Conservation (phyloP, 495 filamentous ascomycete species). For the Penicillium fimorum region DNA sequence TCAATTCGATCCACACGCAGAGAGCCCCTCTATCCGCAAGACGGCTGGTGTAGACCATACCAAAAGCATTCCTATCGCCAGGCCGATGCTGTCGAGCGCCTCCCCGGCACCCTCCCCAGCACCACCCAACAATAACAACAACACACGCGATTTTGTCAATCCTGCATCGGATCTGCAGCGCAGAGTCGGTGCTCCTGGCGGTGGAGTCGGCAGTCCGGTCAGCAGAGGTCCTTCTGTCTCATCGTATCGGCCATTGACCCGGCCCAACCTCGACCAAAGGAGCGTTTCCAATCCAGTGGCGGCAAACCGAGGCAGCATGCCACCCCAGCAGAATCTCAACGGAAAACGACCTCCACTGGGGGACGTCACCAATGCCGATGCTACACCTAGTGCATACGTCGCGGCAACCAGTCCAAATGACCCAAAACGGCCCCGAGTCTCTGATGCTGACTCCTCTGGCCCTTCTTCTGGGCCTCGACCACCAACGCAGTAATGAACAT, state of each 20-base stretch:
- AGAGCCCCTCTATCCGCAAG: slow-evolving; percentile 84
- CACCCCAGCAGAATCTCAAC: slow-evolving; percentile 34
- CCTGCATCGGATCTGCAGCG: slow-evolving; percentile 66
- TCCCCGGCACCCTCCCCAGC: slow-evolving; percentile 24
- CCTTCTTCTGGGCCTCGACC: slow-evolving; percentile 16
- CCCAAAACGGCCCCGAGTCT: slow-evolving; percentile 36
- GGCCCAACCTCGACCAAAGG: slow-evolving; percentile 37
- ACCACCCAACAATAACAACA: slow-evolving; percentile 16
- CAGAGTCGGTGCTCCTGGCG: slow-evolving; percentile 69
- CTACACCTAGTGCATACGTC: slow-evolving; percentile 20
- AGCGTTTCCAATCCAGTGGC: slow-evolving; percentile 20
- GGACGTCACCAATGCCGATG: slow-evolving; percentile 52
- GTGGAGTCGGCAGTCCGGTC: slow-evolving; percentile 36
- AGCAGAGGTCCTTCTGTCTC: slow-evolving; percentile 40
- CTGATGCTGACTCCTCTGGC: slow-evolving; percentile 16
- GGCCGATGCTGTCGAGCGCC: slow-evolving; percentile 34
- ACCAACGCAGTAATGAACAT: slow-evolving; percentile 16
- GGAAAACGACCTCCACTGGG: slow-evolving; percentile 49
- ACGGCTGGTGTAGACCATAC: slow-evolving; percentile 86
- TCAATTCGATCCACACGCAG: slow-evolving; percentile 75
- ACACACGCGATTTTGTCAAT: slow-evolving; percentile 58
- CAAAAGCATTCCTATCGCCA: slow-evolving; percentile 63
- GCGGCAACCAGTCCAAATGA: slow-evolving; percentile 28
- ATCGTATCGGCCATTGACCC: slow-evolving; percentile 45
- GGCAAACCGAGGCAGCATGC: slow-evolving; percentile 23